Evolutionary conservation across 305 asterid species (phyloP).

Genomic region (Salvia sclarea): DNA sequence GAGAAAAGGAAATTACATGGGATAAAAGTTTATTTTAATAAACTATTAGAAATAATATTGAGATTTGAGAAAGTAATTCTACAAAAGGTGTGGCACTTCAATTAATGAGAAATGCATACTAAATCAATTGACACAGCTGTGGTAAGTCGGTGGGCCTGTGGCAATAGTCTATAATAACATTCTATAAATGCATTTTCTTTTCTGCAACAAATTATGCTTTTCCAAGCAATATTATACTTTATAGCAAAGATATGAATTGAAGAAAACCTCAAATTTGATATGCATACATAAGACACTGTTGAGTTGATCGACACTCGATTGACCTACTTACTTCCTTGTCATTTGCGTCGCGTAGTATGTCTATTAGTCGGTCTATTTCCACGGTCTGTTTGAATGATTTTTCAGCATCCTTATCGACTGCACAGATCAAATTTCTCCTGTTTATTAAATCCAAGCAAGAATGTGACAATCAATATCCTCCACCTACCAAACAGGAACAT

Average conservation of each 20-base stretch:
- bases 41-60: background rate
- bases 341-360: conserved; percentile 72
- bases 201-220: background rate
- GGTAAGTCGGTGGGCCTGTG: background rate
- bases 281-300: conserved; percentile 7
- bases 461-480: conserved; percentile 42
- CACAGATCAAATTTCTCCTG: conserved; percentile 78
- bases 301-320: conserved; percentile 16
- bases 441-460: conserved; percentile 57
- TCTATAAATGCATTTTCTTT: background rate
- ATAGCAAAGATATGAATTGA: conserved; percentile 3
- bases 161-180: background rate
- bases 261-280: background rate
- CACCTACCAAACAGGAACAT: conserved; percentile 28
- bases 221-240: conserved; percentile 5
- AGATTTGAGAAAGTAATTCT: background rate
- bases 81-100: background rate
- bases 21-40: background rate
- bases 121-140: background rate
- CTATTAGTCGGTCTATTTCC: conserved; percentile 85
- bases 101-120: background rate
- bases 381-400: conserved; percentile 72
- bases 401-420: conserved; percentile 80
- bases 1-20: background rate
- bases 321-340: conserved; percentile 70